Conservation (phyloP, 2,329 filamentous ascomycete genomes). For the Lecanicillium sp. region DNA sequence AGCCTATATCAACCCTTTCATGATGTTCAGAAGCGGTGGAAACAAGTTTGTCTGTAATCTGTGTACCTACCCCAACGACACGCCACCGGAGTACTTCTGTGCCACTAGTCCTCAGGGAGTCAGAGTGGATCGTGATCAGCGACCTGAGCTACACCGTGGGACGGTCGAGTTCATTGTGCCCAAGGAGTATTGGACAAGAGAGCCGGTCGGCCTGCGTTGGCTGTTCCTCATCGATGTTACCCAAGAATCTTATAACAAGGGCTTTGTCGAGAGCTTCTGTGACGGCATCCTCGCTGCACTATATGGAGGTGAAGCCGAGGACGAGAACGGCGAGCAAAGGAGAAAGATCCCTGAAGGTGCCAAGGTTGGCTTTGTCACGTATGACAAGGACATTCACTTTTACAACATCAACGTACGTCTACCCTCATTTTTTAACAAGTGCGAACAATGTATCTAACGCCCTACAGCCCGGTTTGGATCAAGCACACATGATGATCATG, state of each 20-base stretch:
- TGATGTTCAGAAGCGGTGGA: constrained; percentile 90
- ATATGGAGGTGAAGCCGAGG: constrained; percentile 59
- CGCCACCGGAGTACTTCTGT: constrained; percentile 83
- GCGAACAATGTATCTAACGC: constrained; percentile 12
- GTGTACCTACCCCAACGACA: constrained; percentile 95
- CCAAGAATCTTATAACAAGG: constrained; percentile 83
- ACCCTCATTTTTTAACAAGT: too few relatives aligned
- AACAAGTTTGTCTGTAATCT: constrained; percentile 98
- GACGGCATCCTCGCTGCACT: constrained; percentile 79
- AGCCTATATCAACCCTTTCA: constrained; percentile 97
- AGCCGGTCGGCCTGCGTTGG: constrained; percentile 80
- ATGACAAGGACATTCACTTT: constrained; percentile 94
- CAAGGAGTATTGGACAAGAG: constrained; percentile 97
- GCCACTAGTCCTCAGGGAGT: constrained; percentile 81
- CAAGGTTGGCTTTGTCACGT: constrained; percentile 92
- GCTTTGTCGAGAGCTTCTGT: constrained; percentile 83
- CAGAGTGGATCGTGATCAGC: constrained; percentile 77
- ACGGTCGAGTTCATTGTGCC: constrained; percentile 96
- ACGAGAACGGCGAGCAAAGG: constrained; percentile 43
- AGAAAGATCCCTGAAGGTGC: constrained; percentile 64
- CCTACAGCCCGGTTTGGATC: constrained; percentile 59
- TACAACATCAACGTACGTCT: constrained; percentile 79
- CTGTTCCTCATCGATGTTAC: constrained; percentile 91
- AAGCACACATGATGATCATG: constrained; percentile 98
- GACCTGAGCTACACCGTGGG: constrained; percentile 81